A percentile compares a stretch with the other conserved stretches of the same genome.
Evolutionary conservation across 2,329 filamentous ascomycete genomes (phyloP).

Genomic region (Hypoxylon sp.): DNA sequence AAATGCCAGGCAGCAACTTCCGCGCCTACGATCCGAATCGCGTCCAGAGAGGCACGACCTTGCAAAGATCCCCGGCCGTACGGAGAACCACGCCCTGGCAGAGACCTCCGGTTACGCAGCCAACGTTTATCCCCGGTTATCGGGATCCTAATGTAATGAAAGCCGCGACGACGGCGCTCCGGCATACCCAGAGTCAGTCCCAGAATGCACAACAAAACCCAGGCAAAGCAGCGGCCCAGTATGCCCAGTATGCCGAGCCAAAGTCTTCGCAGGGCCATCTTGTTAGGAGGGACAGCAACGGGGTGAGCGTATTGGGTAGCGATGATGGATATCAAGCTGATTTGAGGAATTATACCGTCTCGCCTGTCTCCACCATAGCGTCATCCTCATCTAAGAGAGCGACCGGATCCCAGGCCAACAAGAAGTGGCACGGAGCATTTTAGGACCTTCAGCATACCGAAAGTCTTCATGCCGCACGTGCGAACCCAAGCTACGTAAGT

Average conservation of each 20-base stretch:
- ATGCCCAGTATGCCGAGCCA: neutral
- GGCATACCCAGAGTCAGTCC: neutral
- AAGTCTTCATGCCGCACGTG: neutral
- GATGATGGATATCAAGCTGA: slow-evolving; percentile 25
- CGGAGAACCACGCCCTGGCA: neutral
- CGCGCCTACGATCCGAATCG: slow-evolving; percentile 39
- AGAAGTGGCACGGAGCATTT: slow-evolving; percentile 9
- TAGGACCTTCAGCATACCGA: neutral
- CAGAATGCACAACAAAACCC: slow-evolving; percentile 20
- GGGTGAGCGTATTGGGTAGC: slow-evolving; percentile 47
- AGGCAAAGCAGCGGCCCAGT: neutral
- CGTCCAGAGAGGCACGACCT: neutral
- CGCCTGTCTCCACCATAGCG: slow-evolving; percentile 20
- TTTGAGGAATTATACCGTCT: slow-evolving; percentile 41
- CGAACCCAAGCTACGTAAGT: slow-evolving; percentile 10
- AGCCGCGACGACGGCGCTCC: neutral
- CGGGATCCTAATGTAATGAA: neutral
- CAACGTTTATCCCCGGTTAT: neutral
- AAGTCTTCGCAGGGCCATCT: neutral
- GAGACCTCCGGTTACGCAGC: neutral
- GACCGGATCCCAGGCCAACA: slow-evolving; percentile 1
- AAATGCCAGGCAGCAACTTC: slow-evolving; percentile 46
- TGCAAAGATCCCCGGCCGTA: too few relatives aligned
- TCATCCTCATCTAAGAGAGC: neutral
- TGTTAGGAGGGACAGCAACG: slow-evolving; percentile 48